These are phyloP conservation scores for Leptographium procerum DNA, from an alignment of 2,329 filamentous ascomycete species.

Conservation along the genomic window DNA sequence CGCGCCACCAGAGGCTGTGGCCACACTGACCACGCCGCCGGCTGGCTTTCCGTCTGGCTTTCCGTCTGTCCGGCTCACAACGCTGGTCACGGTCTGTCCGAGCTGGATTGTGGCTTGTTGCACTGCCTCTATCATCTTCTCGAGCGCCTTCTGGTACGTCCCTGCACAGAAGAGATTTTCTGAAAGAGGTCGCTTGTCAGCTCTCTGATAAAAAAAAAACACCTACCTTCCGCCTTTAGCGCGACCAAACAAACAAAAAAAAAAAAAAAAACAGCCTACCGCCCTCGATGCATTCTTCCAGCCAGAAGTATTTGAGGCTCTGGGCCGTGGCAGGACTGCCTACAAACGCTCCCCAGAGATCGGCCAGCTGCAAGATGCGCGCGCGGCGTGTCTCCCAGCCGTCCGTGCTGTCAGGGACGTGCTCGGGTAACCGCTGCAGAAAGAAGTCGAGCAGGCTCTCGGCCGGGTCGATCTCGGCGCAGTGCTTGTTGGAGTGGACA, in stretches of 20 bases:
- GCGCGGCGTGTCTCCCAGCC: constrained; percentile 28
- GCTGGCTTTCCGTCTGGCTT: constrained; percentile 8
- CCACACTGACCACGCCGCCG: constrained; percentile 28
- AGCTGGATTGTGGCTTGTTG: constrained; percentile 44
- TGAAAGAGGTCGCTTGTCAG: constrained; percentile 19
- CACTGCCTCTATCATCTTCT: constrained; percentile 45
- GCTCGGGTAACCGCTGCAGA: constrained; percentile 27
- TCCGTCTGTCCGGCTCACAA: constrained; percentile 26
- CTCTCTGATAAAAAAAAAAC: neutral
- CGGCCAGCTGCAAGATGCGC: constrained; percentile 40
- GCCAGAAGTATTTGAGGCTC: constrained; percentile 65
- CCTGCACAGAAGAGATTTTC: constrained; percentile 50
- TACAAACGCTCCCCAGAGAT: constrained; percentile 61
- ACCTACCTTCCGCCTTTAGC: too few relatives aligned
- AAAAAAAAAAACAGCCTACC: constrained; percentile 26
- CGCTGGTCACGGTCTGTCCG: constrained; percentile 32
- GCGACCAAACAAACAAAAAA: too few relatives aligned
- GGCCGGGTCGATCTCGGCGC: constrained; percentile 31
- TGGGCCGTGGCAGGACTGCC: constrained; percentile 53
- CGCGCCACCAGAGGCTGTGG: constrained; percentile 30
- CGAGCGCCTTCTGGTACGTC: constrained; percentile 47
- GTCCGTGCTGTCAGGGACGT: constrained; percentile 33
- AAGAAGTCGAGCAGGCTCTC: constrained; percentile 47
- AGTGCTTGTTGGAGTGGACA: constrained; percentile 48
- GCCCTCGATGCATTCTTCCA: constrained; percentile 68